Conservation (phyloP, 306 rosid genomes). For the Vicia faba region DNA sequence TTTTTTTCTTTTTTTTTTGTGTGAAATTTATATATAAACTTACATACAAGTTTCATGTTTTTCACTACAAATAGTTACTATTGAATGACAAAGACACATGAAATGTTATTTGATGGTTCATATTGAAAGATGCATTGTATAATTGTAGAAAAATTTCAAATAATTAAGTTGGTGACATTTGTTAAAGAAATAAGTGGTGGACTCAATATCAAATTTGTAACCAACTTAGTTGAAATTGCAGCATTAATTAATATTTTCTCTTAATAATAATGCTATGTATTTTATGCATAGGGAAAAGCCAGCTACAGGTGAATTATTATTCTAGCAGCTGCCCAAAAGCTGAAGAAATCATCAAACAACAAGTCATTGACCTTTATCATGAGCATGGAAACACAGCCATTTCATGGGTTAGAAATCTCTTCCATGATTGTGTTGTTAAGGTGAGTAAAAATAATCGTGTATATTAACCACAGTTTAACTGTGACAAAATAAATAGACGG, state of each 20-base stretch:
- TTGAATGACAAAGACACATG: not conserved
- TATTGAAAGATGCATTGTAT: too few relatives aligned
- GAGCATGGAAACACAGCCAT: slow-evolving; percentile 86
- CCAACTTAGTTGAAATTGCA: not conserved
- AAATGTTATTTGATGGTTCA: too few relatives aligned
- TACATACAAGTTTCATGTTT: not conserved
- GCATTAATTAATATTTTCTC: not conserved
- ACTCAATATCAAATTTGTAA: not conserved
- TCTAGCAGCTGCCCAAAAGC: slow-evolving; percentile 74
- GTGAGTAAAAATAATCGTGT: slow-evolving; percentile 25
- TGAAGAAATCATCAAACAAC: slow-evolving; percentile 70
- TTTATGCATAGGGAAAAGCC: slow-evolving; percentile 54
- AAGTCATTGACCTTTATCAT: slow-evolving; percentile 61
- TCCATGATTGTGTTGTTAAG: slow-evolving; percentile 88
- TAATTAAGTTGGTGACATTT: too few relatives aligned
- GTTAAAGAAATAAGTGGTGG: too few relatives aligned
- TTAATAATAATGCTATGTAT: not conserved
- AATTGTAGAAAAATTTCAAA: too few relatives aligned
- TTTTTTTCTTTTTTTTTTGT: not conserved
- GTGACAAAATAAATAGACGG: too few relatives aligned
- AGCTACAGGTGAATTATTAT: slow-evolving; percentile 62
- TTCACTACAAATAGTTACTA: not conserved
- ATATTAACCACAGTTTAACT: too few relatives aligned
- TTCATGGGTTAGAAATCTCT: slow-evolving; percentile 91
- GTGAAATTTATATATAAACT: not conserved